Conservation (phyloP, 495 filamentous ascomycete genomes). For the Penicillium egyptiacum region DNA sequence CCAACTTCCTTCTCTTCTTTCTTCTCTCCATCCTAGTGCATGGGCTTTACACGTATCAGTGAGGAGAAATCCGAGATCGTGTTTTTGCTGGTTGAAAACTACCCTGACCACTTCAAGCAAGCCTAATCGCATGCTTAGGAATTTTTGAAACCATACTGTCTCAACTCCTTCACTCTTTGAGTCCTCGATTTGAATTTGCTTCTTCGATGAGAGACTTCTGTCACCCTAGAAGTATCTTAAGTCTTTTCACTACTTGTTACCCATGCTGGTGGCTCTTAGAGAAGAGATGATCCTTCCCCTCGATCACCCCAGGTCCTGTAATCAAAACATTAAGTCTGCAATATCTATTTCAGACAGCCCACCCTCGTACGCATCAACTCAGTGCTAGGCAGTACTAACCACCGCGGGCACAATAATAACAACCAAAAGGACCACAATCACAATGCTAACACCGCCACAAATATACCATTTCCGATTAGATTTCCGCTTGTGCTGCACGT, state of each 20-base stretch:
- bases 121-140: conserved; percentile 44
- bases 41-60: conserved; percentile 57
- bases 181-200: conserved; percentile 19
- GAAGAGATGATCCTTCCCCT: conserved; percentile 33
- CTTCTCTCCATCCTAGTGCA: conserved; percentile 54
- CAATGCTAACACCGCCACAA: not conserved
- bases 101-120: conserved; percentile 49
- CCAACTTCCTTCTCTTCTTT: conserved; percentile 30
- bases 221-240: conserved; percentile 5
- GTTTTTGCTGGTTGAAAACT: conserved; percentile 64
- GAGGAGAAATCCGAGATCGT: conserved; percentile 59
- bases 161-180: conserved; percentile 22
- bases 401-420: not conserved
- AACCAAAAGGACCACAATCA: not conserved
- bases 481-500: not conserved
- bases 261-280: conserved; percentile 47
- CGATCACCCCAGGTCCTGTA: too few species aligned
- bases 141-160: conserved; percentile 50
- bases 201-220: conserved; percentile 3
- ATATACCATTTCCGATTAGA: not conserved
- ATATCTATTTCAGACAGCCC: not conserved
- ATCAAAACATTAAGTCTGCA: not conserved
- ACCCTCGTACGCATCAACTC: not conserved
- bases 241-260: conserved; percentile 47
- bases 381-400: not conserved